phyloP scores from a whole-genome alignment of 805 yeast genomes.

The Candida alai region DNA sequence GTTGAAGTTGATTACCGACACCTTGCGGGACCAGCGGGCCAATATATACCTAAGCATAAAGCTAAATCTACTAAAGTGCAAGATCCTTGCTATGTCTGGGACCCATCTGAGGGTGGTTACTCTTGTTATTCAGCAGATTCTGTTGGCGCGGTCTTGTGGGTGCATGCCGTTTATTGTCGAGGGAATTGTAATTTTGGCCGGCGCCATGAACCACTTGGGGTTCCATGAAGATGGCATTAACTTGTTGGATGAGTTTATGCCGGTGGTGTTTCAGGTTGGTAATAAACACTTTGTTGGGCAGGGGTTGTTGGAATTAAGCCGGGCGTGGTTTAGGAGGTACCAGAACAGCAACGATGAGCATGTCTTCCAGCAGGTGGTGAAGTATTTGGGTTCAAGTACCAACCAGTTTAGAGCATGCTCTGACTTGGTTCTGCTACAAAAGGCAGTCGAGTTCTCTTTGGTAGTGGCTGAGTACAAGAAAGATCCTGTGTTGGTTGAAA shows the following conservation, averaged over 20 bases:
- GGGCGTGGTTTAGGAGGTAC: constrained; percentile 5
- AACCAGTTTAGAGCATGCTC: constrained; percentile 39
- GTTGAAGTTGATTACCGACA: constrained; percentile 19
- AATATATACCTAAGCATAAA: constrained; percentile 44
- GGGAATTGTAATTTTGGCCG: constrained; percentile 43
- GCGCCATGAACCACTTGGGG: constrained; percentile 40
- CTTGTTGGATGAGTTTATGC: constrained; percentile 40
- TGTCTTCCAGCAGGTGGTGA: constrained; percentile 28
- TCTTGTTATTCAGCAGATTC: constrained; percentile 45
- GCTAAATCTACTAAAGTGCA: constrained; percentile 45
- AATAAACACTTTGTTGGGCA: constrained; percentile 35
- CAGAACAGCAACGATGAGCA: constrained; percentile 10
- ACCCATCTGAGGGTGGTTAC: constrained; percentile 50
- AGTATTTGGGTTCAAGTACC: constrained; percentile 40
- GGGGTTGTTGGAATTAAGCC: constrained; percentile 30
- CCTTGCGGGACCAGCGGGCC: constrained; percentile 13
- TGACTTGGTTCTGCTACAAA: constrained; percentile 35
- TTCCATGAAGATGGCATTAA: constrained; percentile 41
- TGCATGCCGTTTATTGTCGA: constrained; percentile 43
- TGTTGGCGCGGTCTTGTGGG: constrained; percentile 45
- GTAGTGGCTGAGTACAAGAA: constrained; percentile 28
- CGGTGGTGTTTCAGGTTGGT: constrained; percentile 39
- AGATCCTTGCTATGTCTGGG: constrained; percentile 39
- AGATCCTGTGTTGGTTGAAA: constrained; percentile 27
- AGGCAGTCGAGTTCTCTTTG: constrained; percentile 38